phyloP scores from a whole-genome alignment of 2,329 filamentous ascomycete species.

The Zymoseptoria tritici region DNA sequence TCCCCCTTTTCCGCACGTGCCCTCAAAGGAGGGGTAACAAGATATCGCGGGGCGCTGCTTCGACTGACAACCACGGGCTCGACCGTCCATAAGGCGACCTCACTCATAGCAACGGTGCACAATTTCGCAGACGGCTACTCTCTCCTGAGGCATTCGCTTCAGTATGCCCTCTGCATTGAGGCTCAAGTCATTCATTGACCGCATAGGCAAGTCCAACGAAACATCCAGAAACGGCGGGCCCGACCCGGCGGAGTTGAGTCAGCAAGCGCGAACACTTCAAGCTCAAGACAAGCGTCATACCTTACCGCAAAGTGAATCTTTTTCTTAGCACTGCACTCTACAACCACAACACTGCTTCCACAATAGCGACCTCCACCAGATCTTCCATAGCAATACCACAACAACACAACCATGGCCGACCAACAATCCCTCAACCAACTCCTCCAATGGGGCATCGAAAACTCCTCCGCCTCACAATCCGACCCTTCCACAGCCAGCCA shows the following conservation, averaged over 20 bases:
- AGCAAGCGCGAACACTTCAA: background rate
- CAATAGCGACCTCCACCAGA: no score
- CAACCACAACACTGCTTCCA: background rate
- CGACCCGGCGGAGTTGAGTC: background rate
- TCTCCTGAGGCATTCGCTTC: background rate
- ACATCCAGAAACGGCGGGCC: background rate
- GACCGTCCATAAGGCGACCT: background rate
- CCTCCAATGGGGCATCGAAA: conserved; percentile 70
- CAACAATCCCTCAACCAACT: conserved; percentile 56
- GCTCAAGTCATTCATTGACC: background rate
- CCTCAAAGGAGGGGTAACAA: background rate
- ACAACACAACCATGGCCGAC: conserved; percentile 16
- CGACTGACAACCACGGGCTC: background rate
- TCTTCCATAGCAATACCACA: no score
- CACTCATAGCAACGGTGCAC: background rate
- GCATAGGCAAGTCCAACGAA: background rate
- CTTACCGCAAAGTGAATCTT: background rate
- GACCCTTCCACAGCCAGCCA: conserved; percentile 26
- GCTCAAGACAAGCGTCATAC: background rate
- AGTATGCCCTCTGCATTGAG: no score
- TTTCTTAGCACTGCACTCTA: background rate
- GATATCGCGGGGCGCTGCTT: background rate
- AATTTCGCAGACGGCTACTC: background rate
- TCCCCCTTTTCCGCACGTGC: background rate
- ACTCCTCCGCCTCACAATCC: conserved; percentile 43